Conservation (phyloP, 305 asterid species). For the Ilex paraguariensis region DNA sequence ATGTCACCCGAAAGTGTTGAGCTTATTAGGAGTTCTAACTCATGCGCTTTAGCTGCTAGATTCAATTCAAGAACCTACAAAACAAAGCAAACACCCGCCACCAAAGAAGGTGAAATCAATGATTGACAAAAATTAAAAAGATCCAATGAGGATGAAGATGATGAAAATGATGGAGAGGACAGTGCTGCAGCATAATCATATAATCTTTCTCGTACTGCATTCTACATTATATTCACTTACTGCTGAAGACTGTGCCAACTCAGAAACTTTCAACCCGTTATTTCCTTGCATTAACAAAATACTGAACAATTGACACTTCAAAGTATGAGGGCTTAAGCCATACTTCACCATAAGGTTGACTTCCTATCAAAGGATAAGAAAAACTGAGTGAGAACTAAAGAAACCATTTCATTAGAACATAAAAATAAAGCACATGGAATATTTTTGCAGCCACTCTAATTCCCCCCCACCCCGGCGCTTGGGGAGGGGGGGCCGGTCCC, state of each 20-base stretch:
- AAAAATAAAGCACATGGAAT: too few species aligned
- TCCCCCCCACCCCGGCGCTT: too few species aligned
- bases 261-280: slow-evolving; percentile 72
- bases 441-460: too few species aligned
- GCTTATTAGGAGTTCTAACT: slow-evolving; percentile 57
- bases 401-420: too few species aligned
- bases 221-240: slow-evolving; percentile 36
- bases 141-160: too few species aligned
- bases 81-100: slow-evolving; percentile 14
- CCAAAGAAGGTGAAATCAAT: neutral
- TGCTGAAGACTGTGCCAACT: slow-evolving; percentile 62
- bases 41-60: slow-evolving; percentile 40
- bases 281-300: slow-evolving; percentile 63
- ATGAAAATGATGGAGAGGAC: too few species aligned
- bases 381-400: too few species aligned
- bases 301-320: slow-evolving; percentile 82
- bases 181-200: too few species aligned
- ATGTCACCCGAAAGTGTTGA: slow-evolving; percentile 79
- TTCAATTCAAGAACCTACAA: slow-evolving; percentile 71
- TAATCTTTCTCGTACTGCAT: too few species aligned
- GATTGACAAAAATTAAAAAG: neutral
- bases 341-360: slow-evolving; percentile 66
- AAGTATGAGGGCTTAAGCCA: slow-evolving; percentile 70
- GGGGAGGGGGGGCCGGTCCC: too few species aligned
- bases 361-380: slow-evolving; percentile 37